Percentiles rank a stretch among this genome's conserved stretches.
phyloP scores from a whole-genome alignment of 2,329 filamentous ascomycete species.

The Magnaporthiopsis poae region DNA sequence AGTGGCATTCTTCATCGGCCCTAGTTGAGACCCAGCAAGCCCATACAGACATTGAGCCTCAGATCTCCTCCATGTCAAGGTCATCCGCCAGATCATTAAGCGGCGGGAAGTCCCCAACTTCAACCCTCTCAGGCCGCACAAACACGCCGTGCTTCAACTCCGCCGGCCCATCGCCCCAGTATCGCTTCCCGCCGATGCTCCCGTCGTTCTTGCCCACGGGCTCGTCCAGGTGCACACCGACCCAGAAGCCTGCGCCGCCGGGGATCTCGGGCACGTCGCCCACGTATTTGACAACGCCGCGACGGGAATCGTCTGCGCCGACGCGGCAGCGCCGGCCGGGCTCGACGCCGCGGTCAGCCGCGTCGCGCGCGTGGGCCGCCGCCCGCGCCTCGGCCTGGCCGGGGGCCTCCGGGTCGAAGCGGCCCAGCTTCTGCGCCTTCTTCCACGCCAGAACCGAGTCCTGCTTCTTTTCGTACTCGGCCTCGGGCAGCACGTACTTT shows the following conservation, averaged over 20 bases:
- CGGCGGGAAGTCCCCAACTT: slow-evolving; percentile 62
- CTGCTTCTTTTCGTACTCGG: slow-evolving; percentile 74
- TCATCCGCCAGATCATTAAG: slow-evolving; percentile 67
- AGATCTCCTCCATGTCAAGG: slow-evolving; percentile 70
- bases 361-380: slow-evolving; percentile 57
- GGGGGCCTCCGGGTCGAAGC: slow-evolving; percentile 80
- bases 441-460: slow-evolving; percentile 95
- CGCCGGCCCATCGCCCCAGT: slow-evolving; percentile 54
- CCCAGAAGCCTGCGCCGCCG: slow-evolving; percentile 54
- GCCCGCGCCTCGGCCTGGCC: slow-evolving; percentile 63
- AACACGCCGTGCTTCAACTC: slow-evolving; percentile 65
- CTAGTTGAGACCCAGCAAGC: too few relatives aligned
- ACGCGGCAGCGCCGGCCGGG: slow-evolving; percentile 56
- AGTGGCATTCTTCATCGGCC: too few relatives aligned
- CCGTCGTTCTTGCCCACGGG: slow-evolving; percentile 74
- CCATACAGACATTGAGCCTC: slow-evolving; percentile 12
- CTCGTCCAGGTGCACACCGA: slow-evolving; percentile 67
- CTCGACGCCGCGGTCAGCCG: slow-evolving; percentile 57
- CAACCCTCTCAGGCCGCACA: slow-evolving; percentile 66
- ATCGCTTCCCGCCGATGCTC: slow-evolving; percentile 52
- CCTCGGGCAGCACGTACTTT: slow-evolving; percentile 80
- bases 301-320: slow-evolving; percentile 56
- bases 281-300: slow-evolving; percentile 62
- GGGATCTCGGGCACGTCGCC: slow-evolving; percentile 68
- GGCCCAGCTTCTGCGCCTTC: slow-evolving; percentile 84